Percentiles rank a stretch among this genome's conserved stretches.
These are phyloP conservation scores for Stromatinia cepivora DNA, from an alignment of 2,329 filamentous ascomycete species.

Conservation along the genomic window DNA sequence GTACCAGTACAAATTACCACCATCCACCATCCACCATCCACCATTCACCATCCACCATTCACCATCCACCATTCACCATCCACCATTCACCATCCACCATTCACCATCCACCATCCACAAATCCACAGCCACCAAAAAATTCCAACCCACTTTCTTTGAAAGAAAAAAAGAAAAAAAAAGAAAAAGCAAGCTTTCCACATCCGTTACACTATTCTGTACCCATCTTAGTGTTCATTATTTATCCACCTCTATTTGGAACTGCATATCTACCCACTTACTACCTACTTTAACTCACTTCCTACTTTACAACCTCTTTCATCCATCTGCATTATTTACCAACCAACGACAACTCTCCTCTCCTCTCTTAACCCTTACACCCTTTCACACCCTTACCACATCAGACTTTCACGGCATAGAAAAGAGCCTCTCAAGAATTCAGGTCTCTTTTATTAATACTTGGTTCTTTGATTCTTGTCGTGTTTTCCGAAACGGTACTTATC, in stretches of 20 bases:
- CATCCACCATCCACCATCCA: too few species aligned
- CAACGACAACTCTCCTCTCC: not conserved
- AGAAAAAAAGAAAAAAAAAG: not conserved
- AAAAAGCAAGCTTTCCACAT: not conserved
- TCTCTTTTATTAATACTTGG: not conserved
- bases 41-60: too few species aligned
- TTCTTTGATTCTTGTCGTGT: not conserved
- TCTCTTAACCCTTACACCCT: not conserved
- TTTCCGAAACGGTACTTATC: not conserved
- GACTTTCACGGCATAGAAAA: not conserved
- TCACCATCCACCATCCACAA: not conserved
- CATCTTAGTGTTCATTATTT: not conserved
- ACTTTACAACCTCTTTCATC: not conserved
- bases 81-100: too few species aligned
- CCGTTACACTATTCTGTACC: not conserved
- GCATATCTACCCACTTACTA: not conserved
- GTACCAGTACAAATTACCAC: too few species aligned
- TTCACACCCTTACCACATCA: not conserved
- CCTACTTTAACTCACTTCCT: too few species aligned
- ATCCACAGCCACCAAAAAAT: not conserved
- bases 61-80: not conserved
- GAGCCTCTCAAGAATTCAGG: not conserved
- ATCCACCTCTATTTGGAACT: not conserved
- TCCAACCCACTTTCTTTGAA: not conserved
- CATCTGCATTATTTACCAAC: conserved; percentile 2